Percentiles rank a stretch among this genome's conserved stretches.
phyloP scores from a whole-genome alignment of 2,329 filamentous ascomycete genomes.

The Verticillium zaregamsianum region DNA sequence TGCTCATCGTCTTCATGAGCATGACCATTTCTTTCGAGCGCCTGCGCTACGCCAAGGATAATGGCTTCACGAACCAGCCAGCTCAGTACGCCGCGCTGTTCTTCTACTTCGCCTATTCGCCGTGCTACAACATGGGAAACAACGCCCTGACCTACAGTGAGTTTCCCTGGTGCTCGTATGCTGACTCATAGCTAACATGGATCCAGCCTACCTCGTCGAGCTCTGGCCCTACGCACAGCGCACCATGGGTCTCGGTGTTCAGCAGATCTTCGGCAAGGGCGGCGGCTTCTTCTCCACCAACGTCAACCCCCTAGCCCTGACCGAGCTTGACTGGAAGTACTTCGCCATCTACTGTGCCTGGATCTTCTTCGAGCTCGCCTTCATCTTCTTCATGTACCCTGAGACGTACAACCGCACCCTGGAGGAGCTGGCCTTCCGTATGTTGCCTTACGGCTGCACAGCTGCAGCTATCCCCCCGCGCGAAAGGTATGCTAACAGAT shows the following conservation, averaged over 20 bases:
- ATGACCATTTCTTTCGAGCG: slow-evolving; percentile 47
- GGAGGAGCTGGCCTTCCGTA: slow-evolving; percentile 56
- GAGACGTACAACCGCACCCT: slow-evolving; percentile 79
- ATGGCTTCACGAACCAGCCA: slow-evolving; percentile 19
- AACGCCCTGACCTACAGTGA: slow-evolving; percentile 61
- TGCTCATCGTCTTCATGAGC: slow-evolving; percentile 48
- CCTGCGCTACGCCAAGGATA: slow-evolving; percentile 22
- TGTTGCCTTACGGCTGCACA: slow-evolving; percentile 13
- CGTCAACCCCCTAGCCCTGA: slow-evolving; percentile 39
- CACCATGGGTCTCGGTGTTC: slow-evolving; percentile 52
- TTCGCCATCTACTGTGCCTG: slow-evolving; percentile 39
- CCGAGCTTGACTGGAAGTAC: slow-evolving; percentile 35
- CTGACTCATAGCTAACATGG: background rate
- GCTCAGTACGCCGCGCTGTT: slow-evolving; percentile 41
- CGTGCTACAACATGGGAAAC: slow-evolving; percentile 61
- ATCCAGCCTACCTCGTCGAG: slow-evolving; percentile 51
- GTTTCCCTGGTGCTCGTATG: slow-evolving; percentile 10
- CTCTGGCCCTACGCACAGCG: slow-evolving; percentile 53
- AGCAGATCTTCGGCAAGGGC: slow-evolving; percentile 47
- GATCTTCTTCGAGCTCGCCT: slow-evolving; percentile 33
- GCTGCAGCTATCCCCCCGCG: background rate
- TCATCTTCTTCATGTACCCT: slow-evolving; percentile 79
- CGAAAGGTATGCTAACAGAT: slow-evolving; percentile 2
- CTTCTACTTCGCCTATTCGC: slow-evolving; percentile 57
- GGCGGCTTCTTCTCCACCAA: slow-evolving; percentile 38